Base-by-base conservation (phyloP, 371 early-diverging fungal species). In the Lichtheimia corymbifera region DNA sequence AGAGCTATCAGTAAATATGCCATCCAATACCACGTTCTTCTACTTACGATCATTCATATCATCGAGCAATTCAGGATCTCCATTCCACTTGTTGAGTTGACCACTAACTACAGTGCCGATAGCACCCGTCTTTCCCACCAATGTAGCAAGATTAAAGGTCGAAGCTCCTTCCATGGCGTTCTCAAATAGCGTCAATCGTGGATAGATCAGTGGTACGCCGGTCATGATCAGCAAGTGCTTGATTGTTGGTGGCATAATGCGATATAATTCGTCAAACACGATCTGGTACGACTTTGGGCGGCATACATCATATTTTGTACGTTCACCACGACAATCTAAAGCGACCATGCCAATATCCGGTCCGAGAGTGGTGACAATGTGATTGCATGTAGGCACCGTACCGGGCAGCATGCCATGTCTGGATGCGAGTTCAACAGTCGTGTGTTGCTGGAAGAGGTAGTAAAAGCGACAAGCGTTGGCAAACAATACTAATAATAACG, bases 401-500 rank as follows among this genome's bases (percentile, higher is more conserved):
- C 77, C 73, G 0, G 58, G 69, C 22, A 71, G 55, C 77, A 76
- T 73, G 9, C 86, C 89, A 61, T 92, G 86, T 24, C 71, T 70
- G 2, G 75, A 64, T 1, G 87, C 88, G 43, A 82, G 60, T 17
- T 74, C 64, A 35, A 76, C 67, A 3, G 86, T 91, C 2, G 90
- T 90, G 70, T 94, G 95, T 0, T 89, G 91, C 69, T 95, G 95
- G 82, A 91, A 95, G 50, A 91, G 70, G 40, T 91, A 83, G 74
- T 89, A 94, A 75, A 89, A 92, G 20, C 89, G 85, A 53, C 82
- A 79, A 2, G 93, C 94, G 41, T 72, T 67, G 55, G 66, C 68
- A 62, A 77, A 77, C 0, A 77, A 53, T 6, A 73, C 73, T 68
- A 58, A 11, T 2, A 47, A 13, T 50, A 24, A 50, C 11, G 53